phyloP scores from a whole-genome alignment of 2,329 filamentous ascomycete genomes.

The Pyrenochaeta sp. region DNA sequence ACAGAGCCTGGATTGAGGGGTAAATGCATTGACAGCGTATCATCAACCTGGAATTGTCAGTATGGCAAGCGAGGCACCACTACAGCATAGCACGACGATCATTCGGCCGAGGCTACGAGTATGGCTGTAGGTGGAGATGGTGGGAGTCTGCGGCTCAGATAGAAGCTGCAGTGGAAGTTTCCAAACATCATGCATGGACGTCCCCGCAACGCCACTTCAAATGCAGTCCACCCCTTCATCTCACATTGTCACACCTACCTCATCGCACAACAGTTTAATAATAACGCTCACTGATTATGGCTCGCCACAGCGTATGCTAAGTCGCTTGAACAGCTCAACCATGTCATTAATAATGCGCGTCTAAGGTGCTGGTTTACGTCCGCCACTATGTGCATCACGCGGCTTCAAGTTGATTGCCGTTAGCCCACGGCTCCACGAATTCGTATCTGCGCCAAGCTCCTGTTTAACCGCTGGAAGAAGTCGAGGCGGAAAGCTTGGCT shows the following conservation, averaged over 20 bases:
- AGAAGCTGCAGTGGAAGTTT: conserved; percentile 4
- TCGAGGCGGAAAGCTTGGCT: conserved; percentile 24
- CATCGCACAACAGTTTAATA: neutral
- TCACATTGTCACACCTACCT: conserved; percentile 4
- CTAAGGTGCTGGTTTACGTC: neutral
- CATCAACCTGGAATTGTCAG: neutral
- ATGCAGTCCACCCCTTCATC: conserved; percentile 11
- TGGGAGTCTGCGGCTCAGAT: conserved; percentile 13
- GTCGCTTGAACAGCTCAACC: conserved; percentile 2
- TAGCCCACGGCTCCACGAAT: conserved; percentile 12
- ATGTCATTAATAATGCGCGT: conserved; percentile 9
- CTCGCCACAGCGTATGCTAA: conserved; percentile 3
- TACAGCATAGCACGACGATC: neutral
- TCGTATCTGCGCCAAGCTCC: conserved; percentile 19
- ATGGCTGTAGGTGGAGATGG: neutral
- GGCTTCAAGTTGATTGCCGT: conserved; percentile 17
- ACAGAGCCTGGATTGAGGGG: neutral
- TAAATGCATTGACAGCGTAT: neutral
- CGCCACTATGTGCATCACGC: conserved; percentile 13
- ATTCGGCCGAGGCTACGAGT: neutral
- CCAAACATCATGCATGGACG: conserved; percentile 5
- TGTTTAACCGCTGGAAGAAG: conserved; percentile 29
- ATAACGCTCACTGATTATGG: neutral
- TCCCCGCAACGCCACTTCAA: conserved; percentile 8
- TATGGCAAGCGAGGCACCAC: neutral